Percentiles rank a stretch among this genome's conserved stretches.
Conservation (phyloP, 1,284 basidiomycete species). For the Puccinia brachypodii region DNA sequence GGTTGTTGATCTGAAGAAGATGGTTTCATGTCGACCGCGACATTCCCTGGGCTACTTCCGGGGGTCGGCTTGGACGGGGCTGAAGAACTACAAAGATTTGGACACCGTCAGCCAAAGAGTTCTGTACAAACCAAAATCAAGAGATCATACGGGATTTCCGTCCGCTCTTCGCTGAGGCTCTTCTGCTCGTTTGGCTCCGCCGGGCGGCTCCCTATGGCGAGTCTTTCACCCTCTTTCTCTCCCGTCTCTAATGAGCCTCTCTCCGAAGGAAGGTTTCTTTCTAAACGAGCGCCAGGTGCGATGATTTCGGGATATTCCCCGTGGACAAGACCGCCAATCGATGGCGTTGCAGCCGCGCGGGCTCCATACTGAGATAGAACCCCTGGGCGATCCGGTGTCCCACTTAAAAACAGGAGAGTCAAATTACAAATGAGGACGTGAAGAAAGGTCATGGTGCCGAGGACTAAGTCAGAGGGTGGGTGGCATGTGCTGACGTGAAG, state of each 20-base stretch:
- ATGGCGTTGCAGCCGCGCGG: conserved; percentile 9
- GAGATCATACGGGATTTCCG: not conserved
- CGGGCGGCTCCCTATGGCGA: not conserved
- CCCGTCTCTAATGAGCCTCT: not conserved
- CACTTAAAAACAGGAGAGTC: not conserved
- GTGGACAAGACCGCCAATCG: not conserved
- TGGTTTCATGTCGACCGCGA: not conserved
- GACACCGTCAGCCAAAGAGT: not conserved
- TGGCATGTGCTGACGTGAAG: no score
- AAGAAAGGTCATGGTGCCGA: not conserved
- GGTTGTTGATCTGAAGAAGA: not conserved
- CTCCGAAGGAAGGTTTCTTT: not conserved
- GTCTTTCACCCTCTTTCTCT: not conserved
- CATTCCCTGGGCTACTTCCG: not conserved
- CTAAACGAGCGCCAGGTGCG: not conserved
- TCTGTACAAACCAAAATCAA: not conserved
- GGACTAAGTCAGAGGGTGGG: no score
- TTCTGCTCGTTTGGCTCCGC: not conserved
- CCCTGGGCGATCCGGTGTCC: not conserved
- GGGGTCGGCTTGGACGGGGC: not conserved
- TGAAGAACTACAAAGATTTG: not conserved
- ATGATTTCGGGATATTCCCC: not conserved
- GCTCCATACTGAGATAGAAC: not conserved
- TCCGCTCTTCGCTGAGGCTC: not conserved
- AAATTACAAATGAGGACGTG: not conserved